These are phyloP conservation scores for Exutisphaerella laricina DNA, from an alignment of 2,329 filamentous ascomycete species.

Conservation along the genomic window DNA sequence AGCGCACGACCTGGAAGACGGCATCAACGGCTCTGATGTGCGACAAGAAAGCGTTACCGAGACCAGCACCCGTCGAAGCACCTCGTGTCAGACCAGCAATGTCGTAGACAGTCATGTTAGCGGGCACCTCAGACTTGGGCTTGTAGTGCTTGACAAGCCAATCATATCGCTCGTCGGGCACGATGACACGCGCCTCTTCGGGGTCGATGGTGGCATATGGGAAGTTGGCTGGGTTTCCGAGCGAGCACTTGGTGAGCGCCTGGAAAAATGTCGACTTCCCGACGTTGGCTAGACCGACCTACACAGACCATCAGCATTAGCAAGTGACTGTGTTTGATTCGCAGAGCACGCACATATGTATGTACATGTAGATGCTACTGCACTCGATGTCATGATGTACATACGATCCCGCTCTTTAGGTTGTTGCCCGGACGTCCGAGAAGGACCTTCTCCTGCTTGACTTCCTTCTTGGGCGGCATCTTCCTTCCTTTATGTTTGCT, in stretches of 20 bases:
- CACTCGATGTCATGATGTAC: constrained; percentile 48
- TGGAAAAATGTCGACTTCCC: constrained; percentile 99
- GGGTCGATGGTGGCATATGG: constrained; percentile 99
- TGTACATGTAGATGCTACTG: too few species aligned
- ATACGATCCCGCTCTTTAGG: constrained; percentile 95
- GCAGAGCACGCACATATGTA: too few species aligned
- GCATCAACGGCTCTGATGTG: constrained; percentile 74
- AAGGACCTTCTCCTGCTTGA: constrained; percentile 90
- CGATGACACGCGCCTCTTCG: constrained; percentile 94
- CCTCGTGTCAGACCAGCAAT: constrained; percentile 95
- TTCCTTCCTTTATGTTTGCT: constrained; percentile 50
- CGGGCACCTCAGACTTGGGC: constrained; percentile 93
- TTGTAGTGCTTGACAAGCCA: constrained; percentile 96
- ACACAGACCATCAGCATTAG: constrained; percentile 41
- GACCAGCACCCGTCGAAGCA: constrained; percentile 92
- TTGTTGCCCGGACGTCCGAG: constrained; percentile 95
- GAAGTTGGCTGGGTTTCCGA: constrained; percentile 99
- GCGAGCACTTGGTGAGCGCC: constrained; percentile 94
- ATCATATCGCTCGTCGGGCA: constrained; percentile 92
- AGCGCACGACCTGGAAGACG: constrained; percentile 38
- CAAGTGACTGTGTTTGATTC: too few species aligned
- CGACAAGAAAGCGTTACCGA: constrained; percentile 96
- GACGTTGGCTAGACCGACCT: constrained; percentile 98
- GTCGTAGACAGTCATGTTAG: constrained; percentile 97
- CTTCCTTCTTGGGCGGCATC: constrained; percentile 94